Evolutionary conservation across 1,284 basidiomycete species (phyloP).

Genomic region (Exobasidium rhododendri): DNA sequence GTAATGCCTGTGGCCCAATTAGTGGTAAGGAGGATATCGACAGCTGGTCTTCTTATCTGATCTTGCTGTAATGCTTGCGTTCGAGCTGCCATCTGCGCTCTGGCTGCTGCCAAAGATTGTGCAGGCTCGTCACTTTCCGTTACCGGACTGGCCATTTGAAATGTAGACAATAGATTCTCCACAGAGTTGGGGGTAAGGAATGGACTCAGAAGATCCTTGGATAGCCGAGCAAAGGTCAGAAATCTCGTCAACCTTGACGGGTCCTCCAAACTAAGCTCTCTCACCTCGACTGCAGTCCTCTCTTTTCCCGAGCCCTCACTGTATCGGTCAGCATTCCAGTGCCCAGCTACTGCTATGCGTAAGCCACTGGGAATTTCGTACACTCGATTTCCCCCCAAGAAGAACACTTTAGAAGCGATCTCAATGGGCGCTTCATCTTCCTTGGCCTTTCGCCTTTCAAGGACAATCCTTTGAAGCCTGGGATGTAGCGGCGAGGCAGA

Average conservation of each 20-base stretch:
- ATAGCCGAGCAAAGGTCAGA: too few relatives aligned
- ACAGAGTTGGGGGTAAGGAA: slow-evolving; percentile 24
- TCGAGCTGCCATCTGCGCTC: slow-evolving; percentile 18
- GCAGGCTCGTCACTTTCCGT: slow-evolving; percentile 17
- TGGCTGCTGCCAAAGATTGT: slow-evolving; percentile 35
- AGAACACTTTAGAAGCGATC: slow-evolving; percentile 33
- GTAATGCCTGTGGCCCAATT: slow-evolving; percentile 43
- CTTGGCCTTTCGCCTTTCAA: background rate
- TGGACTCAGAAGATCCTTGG: slow-evolving; percentile 15
- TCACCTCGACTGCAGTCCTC: background rate
- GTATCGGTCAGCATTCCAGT: slow-evolving; percentile 15
- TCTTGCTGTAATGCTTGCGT: slow-evolving; percentile 15
- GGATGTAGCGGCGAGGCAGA: background rate
- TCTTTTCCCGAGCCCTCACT: background rate
- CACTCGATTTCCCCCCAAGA: slow-evolving; percentile 25
- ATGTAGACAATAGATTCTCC: slow-evolving; percentile 23
- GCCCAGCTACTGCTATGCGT: slow-evolving; percentile 15
- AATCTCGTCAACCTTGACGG: too few relatives aligned
- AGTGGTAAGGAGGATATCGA: slow-evolving; percentile 47
- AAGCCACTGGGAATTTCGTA: slow-evolving; percentile 11
- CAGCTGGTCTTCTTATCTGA: slow-evolving; percentile 18
- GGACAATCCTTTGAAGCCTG: background rate
- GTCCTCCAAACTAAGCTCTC: too few relatives aligned
- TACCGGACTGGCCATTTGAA: slow-evolving; percentile 1
- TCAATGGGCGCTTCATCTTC: background rate